Base-by-base conservation (phyloP, 208 protist genomes). In the Acanthamoeba culbertsoni region DNA sequence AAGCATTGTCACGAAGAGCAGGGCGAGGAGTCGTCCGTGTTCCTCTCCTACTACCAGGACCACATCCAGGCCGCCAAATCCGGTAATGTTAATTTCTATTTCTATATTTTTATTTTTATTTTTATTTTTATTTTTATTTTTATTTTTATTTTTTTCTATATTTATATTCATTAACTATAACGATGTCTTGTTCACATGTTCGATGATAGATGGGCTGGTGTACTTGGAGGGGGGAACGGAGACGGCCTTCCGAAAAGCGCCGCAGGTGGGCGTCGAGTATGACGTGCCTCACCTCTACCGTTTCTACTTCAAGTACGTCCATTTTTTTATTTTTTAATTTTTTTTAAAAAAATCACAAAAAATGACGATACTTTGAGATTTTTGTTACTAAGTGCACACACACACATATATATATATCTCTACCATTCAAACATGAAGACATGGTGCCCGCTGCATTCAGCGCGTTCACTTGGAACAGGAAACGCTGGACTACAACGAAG, bases 161-260 rank as follows among this genome's bases (percentile, higher is more conserved):
- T n/a, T n/a, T n/a, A n/a, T n/a, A n/a, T n/a, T n/a, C n/a, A n/a
- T n/a, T n/a, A n/a, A n/a, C n/a, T n/a, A n/a, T n/a, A n/a, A n/a
- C n/a, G n/a, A n/a, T n/a, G n/a, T n/a, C n/a, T n/a, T n/a, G n/a
- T n/a, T n/a, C n/a, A n/a, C n/a, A n/a, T n/a, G n/a, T n/a, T n/a
- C n/a, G n/a, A n/a, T n/a, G n/a, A 14, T 77, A 65, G 46, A 40
- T 8, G 79, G 79, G 2, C 28, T 89, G 28, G 55, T 89, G 26
- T 89, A 89, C 12, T 31, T 89, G 46, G 79, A 89, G 28, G 79
- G 79, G 35, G 79, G 79, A 2, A 89, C 79, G 16, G 79, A 89
- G n/a, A 68, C 79, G 18, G 79, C 51, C 3, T 89, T 89, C 46
- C 8, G 28, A 7, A 89, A 89, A 31, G 79, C 55, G 46, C 46